Base-by-base conservation (phyloP, 345 rosid species). In the Sisymbrium irio region DNA sequence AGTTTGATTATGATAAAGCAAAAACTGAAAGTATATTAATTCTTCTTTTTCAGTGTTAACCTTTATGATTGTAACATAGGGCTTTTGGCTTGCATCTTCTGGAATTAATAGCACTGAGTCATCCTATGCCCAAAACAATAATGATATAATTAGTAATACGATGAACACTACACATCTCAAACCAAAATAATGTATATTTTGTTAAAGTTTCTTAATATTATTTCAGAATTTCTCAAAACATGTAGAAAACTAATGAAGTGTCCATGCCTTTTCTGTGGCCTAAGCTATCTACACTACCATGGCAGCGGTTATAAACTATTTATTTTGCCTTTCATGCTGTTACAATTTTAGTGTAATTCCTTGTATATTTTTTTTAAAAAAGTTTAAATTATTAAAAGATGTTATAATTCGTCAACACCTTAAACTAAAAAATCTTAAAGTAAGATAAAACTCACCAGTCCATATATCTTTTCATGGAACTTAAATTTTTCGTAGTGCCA, bases 21-120 rank as follows among this genome's bases (percentile, higher is more conserved):
- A 62, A 19, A 14, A 13, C 9, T 25, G 3, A 47, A 61, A 22
- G 8, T 9, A 27, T 39, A 54, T 11, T 0, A 32, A n/a, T 0
- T 0, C 0, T 41, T 11, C 2, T 55, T 6, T 69, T 14, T 1
- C 28, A 27, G 22, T 35, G 58, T 5, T 19, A 82, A 92, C 98
- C 97, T 93, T 93, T 62, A 90, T 89, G 57, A 93, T 87, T n/a
- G 98, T 96, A 51, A 84, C 89, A 67, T 93, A 90, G n/a, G 93
- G 88, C 63, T 85, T 89, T 71, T 80, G 91, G 3, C 73, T 58
- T 57, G 41, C 20, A 44, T 83, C 83, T 63, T 84, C 93, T 0
- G 98, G 97, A 63, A 63, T 74, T 63, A 93, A 66, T 49, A 89
- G 86, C 13, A 93, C 96, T 1, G 94, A 84, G 78, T 89, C 96